phyloP scores from a whole-genome alignment of 1,139 yeast genomes.

The Taphrina populina region DNA sequence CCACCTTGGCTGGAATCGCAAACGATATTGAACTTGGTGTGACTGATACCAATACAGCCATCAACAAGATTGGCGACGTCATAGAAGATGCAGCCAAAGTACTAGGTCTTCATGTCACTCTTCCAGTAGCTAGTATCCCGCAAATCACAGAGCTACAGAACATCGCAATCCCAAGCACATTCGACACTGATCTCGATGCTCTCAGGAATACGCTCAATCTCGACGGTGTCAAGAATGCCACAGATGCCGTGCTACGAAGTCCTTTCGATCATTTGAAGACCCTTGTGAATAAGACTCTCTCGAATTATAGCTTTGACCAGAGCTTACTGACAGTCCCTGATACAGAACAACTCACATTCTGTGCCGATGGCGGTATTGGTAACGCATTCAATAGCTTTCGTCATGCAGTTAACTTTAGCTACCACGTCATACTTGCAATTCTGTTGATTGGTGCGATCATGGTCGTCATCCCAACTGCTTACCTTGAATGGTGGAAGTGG shows the following conservation, averaged over 20 bases:
- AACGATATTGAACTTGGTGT: constrained; percentile 65
- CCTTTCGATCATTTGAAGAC: constrained; percentile 58
- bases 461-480: constrained; percentile 50
- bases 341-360: constrained; percentile 38
- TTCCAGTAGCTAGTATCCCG: constrained; percentile 51
- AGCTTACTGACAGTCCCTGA: constrained; percentile 42
- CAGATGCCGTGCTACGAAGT: constrained; percentile 50
- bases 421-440: constrained; percentile 49
- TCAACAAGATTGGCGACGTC: constrained; percentile 48
- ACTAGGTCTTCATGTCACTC: constrained; percentile 51
- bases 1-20: constrained; percentile 56
- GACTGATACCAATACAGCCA: constrained; percentile 53
- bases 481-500: constrained; percentile 56
- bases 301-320: constrained; percentile 37
- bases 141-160: constrained; percentile 59
- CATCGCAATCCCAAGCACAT: constrained; percentile 62
- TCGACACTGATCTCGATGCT: constrained; percentile 54
- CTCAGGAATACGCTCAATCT: constrained; percentile 48
- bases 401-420: constrained; percentile 44
- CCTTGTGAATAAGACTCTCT: constrained; percentile 33
- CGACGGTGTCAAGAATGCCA: constrained; percentile 54
- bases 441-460: constrained; percentile 49
- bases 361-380: constrained; percentile 40
- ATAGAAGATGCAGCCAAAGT: constrained; percentile 53
- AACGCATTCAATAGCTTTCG: constrained; percentile 44